Percentiles rank a stretch among this genome's conserved stretches.
These are phyloP conservation scores for Neurospora sp. DNA, from an alignment of 495 filamentous ascomycete genomes.

Conservation along the genomic window DNA sequence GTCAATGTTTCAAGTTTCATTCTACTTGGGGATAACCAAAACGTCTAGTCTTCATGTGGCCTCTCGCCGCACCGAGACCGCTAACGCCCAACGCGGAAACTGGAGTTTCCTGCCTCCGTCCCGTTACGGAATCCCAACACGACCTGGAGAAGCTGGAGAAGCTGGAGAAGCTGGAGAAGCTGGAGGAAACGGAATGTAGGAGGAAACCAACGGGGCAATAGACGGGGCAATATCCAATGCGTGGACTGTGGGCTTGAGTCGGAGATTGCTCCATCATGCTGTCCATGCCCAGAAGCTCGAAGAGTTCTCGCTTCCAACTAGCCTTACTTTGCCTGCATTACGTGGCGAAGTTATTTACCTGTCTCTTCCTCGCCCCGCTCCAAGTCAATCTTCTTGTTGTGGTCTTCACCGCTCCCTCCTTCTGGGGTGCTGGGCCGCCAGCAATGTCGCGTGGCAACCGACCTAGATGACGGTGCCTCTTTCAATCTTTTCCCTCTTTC, in stretches of 20 bases:
- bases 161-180: background rate
- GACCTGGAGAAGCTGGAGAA: background rate
- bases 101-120: background rate
- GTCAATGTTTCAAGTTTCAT: background rate
- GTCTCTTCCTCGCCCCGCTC: background rate
- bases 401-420: background rate
- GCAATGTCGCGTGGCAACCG: background rate
- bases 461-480: background rate
- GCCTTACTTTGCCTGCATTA: background rate
- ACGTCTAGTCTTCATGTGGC: background rate
- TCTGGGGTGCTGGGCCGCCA: too few species aligned
- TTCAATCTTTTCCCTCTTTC: background rate
- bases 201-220: background rate
- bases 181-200: background rate
- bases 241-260: background rate
- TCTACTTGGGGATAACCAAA: too few species aligned
- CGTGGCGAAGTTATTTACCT: background rate
- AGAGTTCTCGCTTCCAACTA: background rate
- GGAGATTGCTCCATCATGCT: background rate
- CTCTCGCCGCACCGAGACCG: background rate
- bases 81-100: background rate
- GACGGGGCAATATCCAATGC: background rate
- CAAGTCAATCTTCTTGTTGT: background rate
- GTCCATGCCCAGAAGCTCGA: background rate
- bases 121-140: background rate